Evolutionary conservation across 495 filamentous ascomycete genomes (phyloP).

Genomic region (Parathielavia hyrcaniae): DNA sequence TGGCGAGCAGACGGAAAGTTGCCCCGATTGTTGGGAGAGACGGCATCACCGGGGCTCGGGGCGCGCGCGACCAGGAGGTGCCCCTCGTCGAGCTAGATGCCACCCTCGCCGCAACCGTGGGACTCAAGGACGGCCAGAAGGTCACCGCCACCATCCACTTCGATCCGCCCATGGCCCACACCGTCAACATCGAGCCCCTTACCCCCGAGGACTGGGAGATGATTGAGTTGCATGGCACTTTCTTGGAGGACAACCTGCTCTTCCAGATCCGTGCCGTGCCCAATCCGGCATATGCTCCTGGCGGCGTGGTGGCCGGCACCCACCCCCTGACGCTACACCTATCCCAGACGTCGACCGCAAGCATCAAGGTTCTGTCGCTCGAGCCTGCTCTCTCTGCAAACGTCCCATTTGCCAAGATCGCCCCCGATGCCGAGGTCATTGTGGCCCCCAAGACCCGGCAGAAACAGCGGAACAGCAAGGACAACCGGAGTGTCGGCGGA

Average conservation of each 20-base stretch:
- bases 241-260: conserved; percentile 87
- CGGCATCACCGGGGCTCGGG: conserved; percentile 55
- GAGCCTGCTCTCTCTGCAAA: conserved; percentile 61
- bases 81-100: conserved; percentile 80
- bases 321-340: conserved; percentile 90
- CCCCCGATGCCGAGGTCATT: conserved; percentile 89
- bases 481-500: conserved; percentile 63
- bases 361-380: conserved; percentile 75
- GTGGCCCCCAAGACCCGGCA: conserved; percentile 77
- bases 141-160: conserved; percentile 67
- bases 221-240: conserved; percentile 92
- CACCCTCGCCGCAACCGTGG: conserved; percentile 77
- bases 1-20: conserved; percentile 80
- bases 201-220: conserved; percentile 98
- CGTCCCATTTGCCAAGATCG: conserved; percentile 81
- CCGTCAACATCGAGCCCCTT: conserved; percentile 90
- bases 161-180: conserved; percentile 83
- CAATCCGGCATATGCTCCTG: conserved; percentile 62
- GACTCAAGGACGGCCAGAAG: conserved; percentile 77
- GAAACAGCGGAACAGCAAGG: conserved; percentile 46
- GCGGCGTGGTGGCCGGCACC: conserved; percentile 38
- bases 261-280: conserved; percentile 89
- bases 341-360: conserved; percentile 91
- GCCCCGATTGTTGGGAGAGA: conserved; percentile 66
- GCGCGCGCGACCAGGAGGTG: conserved; percentile 63